Percentiles rank a stretch among this genome's conserved stretches.
phyloP scores from a whole-genome alignment of 2,329 filamentous ascomycete genomes.

The Penicillium brevicompactum region DNA sequence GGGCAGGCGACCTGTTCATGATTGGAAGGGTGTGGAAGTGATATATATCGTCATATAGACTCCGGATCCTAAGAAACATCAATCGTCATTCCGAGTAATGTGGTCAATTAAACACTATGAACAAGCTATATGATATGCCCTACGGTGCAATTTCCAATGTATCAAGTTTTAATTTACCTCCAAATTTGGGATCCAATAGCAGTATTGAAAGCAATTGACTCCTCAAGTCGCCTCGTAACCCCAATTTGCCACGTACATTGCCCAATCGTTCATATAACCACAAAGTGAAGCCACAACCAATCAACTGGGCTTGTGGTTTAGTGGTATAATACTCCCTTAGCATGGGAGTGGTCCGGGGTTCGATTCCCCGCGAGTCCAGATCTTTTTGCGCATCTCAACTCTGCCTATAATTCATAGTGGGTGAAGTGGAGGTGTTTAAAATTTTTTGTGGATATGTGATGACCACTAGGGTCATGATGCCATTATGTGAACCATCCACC shows the following conservation, averaged over 20 bases:
- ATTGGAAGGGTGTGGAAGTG: no score
- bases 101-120: no score
- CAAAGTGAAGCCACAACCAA: not conserved
- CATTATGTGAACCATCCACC: not conserved
- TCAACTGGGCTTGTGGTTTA: constrained; percentile 43
- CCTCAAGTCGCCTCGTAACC: no score
- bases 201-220: no score
- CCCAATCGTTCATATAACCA: not conserved
- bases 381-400: not conserved
- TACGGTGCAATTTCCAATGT: no score
- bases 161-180: no score
- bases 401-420: not conserved
- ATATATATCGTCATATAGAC: no score
- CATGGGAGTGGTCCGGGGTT: constrained; percentile 52
- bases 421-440: not conserved
- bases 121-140: no score
- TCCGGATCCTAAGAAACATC: no score
- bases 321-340: constrained; percentile 52
- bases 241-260: not conserved
- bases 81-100: no score
- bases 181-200: no score
- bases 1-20: no score
- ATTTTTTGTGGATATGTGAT: not conserved
- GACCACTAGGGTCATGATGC: not conserved
- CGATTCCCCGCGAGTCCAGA: constrained; percentile 25